phyloP scores from a whole-genome alignment of 805 yeast genomes.

The Wickerhamomyces alni region DNA sequence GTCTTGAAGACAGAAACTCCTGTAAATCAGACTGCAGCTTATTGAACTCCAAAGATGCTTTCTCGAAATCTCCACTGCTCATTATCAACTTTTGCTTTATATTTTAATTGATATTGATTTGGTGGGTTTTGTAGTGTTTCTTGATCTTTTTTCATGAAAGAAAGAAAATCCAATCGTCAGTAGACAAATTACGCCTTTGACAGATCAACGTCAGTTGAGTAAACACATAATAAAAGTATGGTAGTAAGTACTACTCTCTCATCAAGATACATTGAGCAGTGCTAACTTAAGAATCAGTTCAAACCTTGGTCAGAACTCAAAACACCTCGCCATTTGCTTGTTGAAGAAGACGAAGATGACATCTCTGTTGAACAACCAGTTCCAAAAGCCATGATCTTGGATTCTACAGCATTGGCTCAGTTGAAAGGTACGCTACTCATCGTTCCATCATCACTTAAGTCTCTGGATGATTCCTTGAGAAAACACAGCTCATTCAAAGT shows the following conservation, averaged over 20 bases:
- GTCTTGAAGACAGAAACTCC: slow-evolving; percentile 65
- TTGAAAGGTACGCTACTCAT: slow-evolving; percentile 12
- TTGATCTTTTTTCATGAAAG: too few relatives aligned
- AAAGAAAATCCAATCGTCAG: too few relatives aligned
- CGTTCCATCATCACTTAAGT: slow-evolving; percentile 12
- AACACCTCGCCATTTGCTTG: slow-evolving; percentile 43
- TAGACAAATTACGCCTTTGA: too few relatives aligned
- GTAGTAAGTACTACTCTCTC: background rate
- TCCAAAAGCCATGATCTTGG: background rate
- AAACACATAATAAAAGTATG: background rate
- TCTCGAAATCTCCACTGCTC: slow-evolving; percentile 32
- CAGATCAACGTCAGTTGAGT: too few relatives aligned
- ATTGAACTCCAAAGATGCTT: slow-evolving; percentile 39
- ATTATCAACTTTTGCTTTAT: too few relatives aligned
- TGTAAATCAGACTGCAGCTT: slow-evolving; percentile 39
- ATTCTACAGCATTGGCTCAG: background rate
- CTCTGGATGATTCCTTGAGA: slow-evolving; percentile 10
- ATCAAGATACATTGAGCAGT: too few relatives aligned
- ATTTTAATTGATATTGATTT: too few relatives aligned
- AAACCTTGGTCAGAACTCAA: slow-evolving; percentile 41
- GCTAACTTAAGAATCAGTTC: slow-evolving; percentile 21
- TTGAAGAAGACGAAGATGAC: slow-evolving; percentile 37
- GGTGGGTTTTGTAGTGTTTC: too few relatives aligned
- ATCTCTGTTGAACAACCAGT: slow-evolving; percentile 16
- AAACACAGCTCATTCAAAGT: background rate